These are phyloP conservation scores for Aureobasidium musti DNA, from an alignment of 2,329 filamentous ascomycete genomes.

Conservation along the genomic window DNA sequence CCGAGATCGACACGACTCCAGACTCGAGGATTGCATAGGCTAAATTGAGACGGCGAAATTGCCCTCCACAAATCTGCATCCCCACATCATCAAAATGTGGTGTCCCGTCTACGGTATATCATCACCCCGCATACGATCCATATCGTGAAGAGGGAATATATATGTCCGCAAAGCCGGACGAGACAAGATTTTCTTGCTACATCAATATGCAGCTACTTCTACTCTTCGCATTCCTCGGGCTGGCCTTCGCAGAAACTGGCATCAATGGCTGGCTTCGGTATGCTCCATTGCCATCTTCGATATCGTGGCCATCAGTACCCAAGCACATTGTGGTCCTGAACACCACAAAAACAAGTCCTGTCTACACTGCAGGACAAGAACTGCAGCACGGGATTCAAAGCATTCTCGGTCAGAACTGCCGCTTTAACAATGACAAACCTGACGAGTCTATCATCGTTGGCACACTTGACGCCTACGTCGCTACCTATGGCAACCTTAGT, in stretches of 20 bases:
- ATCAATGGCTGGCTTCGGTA: constrained; percentile 66
- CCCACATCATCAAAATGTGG: background rate
- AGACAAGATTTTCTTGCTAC: background rate
- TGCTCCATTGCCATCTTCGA: constrained; percentile 52
- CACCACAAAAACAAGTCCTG: constrained; percentile 55
- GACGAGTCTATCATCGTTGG: constrained; percentile 53
- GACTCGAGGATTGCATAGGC: background rate
- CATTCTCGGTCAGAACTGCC: constrained; percentile 54
- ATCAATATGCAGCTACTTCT: background rate
- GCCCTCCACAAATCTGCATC: background rate
- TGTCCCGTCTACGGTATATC: background rate
- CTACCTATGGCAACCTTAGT: constrained; percentile 41
- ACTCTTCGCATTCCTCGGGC: constrained; percentile 30
- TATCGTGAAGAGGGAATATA: background rate
- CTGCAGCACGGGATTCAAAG: constrained; percentile 59
- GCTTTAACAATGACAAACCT: constrained; percentile 39
- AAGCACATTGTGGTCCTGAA: constrained; percentile 58
- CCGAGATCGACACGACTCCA: background rate
- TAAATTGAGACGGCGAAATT: constrained; percentile 11
- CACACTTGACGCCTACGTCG: constrained; percentile 50
- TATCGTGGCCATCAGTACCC: constrained; percentile 50
- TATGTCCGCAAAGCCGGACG: background rate
- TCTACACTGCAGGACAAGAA: constrained; percentile 62
- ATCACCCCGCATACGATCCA: background rate
- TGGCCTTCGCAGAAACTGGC: constrained; percentile 60